Evolutionary conservation across 139 green algal genomes (phyloP), one percentile per base, ranked within the genome.

Genomic region (Picochlorum sp.): DNA sequence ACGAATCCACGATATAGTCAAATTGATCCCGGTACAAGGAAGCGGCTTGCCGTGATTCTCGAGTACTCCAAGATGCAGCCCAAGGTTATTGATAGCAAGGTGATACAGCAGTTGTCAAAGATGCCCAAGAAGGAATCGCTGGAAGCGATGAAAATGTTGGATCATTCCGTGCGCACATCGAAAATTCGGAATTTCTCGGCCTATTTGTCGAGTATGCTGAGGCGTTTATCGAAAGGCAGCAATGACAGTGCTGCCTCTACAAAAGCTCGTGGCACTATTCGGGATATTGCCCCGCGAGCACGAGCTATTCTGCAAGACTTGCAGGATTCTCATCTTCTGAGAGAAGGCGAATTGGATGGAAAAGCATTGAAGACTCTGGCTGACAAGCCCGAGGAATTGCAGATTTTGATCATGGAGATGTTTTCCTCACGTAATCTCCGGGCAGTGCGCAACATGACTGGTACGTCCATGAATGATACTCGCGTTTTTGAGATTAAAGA

Each of bases 381-480:
- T 20, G 13, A 9, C 0, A 51, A 66, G 14, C 24, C 66, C 2
- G 34, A 58, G 10, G 66, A 73, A 3, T 9, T 66, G 7, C 66
- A 73, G 5, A 15, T 61, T 37, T 56, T 73, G 47, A 58, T 61
- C n/a, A 54, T 66, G 21, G 57, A 73, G 16, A 46, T 58, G 15
- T 73, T 73, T 30, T 37, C 16, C 11, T 21, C 58, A 7, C 37
- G 66, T 32, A 66, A 66, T 56, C 41, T 73, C 6, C 21, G 30
- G 21, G 37, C 37, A 8, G 56, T 73, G 9, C 56, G 66, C 20
- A 66, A 66, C 37, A 66, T 73, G 44, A 38, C 65, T 63, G 65
- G 65, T 71, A 26, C 64, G 51, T 32, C 3, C 46, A 5, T 26
- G 51, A 56, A 56, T 16, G n/a, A 21, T 10, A 56, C 49, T 20